phyloP scores from a whole-genome alignment of 1,284 basidiomycete species.

The Flammula alnicola region DNA sequence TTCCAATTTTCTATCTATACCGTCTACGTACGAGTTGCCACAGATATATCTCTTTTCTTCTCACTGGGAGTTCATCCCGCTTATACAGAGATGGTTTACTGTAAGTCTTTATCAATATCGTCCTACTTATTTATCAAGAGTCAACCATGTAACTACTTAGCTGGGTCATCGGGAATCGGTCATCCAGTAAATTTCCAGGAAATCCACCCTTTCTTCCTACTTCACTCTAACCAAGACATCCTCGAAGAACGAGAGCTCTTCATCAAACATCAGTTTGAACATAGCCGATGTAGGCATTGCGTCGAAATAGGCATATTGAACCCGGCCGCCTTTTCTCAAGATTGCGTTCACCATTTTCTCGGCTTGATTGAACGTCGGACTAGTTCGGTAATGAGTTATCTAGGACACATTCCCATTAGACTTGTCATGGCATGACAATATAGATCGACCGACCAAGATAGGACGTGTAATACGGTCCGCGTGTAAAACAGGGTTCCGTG shows the following conservation, averaged over 20 bases:
- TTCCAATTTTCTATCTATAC: too few species aligned
- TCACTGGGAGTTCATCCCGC: not conserved
- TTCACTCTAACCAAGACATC: not conserved
- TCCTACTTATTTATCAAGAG: too few species aligned
- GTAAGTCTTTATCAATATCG: not conserved
- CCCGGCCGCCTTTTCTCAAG: not conserved
- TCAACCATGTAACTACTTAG: too few species aligned
- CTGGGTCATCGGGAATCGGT: too few species aligned
- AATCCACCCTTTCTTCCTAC: not conserved
- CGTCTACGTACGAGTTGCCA: too few species aligned
- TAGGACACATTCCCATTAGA: not conserved
- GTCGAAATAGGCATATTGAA: conserved; percentile 6
- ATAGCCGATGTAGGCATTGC: not conserved
- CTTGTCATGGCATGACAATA: not conserved
- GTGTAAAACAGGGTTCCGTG: conserved; percentile 53
- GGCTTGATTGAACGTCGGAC: conserved; percentile 4
- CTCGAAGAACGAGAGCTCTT: conserved; percentile 7
- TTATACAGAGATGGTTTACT: not conserved
- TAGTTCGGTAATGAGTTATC: conserved; percentile 6
- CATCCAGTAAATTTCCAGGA: too few species aligned
- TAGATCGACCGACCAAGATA: conserved; percentile 43
- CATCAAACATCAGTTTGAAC: conserved; percentile 1
- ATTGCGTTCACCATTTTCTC: conserved; percentile 1
- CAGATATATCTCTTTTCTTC: not conserved
- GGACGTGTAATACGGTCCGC: conserved; percentile 52